A percentile compares a stretch with the other conserved stretches of the same genome.
Evolutionary conservation across 2,329 filamentous ascomycete species (phyloP).

Genomic region (Aspergillus neotritici): DNA sequence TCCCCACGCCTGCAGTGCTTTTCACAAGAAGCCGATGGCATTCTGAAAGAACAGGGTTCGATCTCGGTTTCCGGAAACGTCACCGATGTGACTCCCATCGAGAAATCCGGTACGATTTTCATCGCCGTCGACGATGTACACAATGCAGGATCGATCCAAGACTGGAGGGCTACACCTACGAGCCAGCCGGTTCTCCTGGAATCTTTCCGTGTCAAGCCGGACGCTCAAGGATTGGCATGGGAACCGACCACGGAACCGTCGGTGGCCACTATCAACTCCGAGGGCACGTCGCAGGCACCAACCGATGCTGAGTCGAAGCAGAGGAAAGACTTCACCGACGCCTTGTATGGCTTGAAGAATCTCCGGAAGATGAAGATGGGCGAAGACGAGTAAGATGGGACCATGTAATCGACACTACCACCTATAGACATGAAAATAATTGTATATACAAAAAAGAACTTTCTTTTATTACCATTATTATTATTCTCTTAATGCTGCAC

Average conservation of each 20-base stretch:
- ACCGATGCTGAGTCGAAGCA: slow-evolving; percentile 24
- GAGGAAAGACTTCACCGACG: slow-evolving; percentile 29
- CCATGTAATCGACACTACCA: no score
- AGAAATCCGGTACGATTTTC: slow-evolving; percentile 31
- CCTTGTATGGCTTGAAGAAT: slow-evolving; percentile 36
- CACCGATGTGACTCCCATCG: slow-evolving; percentile 48
- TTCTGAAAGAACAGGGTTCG: slow-evolving; percentile 47
- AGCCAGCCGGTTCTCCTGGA: slow-evolving; percentile 26
- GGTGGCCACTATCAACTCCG: slow-evolving; percentile 23
- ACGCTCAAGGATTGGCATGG: slow-evolving; percentile 22
- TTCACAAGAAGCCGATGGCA: slow-evolving; percentile 47
- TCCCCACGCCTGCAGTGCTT: slow-evolving; percentile 63
- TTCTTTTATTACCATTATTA: background rate
- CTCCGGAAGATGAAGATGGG: slow-evolving; percentile 32
- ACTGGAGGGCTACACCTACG: slow-evolving; percentile 23
- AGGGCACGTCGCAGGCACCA: slow-evolving; percentile 25
- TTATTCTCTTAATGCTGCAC: no score
- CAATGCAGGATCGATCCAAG: slow-evolving; percentile 45
- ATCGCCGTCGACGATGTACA: slow-evolving; percentile 53
- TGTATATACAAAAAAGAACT: background rate
- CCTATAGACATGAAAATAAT: background rate
- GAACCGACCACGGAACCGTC: slow-evolving; percentile 17
- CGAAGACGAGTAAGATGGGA: slow-evolving; percentile 19
- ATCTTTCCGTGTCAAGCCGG: slow-evolving; percentile 20
- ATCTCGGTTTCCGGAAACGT: slow-evolving; percentile 60